A percentile compares a stretch with the other conserved stretches of the same genome.
phyloP scores from a whole-genome alignment of 495 filamentous ascomycete genomes.

The Xylaria nigripes region DNA sequence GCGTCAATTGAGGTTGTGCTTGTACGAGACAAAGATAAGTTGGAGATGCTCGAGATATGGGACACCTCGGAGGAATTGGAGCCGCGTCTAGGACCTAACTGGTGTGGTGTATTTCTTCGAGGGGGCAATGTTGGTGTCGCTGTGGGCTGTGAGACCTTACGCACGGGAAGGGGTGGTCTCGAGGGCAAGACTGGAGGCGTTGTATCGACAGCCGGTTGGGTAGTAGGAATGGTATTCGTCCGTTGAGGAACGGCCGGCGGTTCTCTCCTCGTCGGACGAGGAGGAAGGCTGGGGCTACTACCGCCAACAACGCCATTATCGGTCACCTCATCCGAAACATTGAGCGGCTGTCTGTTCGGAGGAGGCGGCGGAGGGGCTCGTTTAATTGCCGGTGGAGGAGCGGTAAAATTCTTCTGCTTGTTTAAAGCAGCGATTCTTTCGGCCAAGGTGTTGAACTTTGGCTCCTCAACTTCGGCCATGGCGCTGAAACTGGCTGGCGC shows the following conservation, averaged over 20 bases:
- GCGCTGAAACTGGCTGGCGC: neutral
- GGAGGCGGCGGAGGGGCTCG: constrained; percentile 42
- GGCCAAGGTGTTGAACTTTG: constrained; percentile 44
- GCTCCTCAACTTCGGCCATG: constrained; percentile 49
- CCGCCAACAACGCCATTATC: constrained; percentile 18
- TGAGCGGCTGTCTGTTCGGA: constrained; percentile 18
- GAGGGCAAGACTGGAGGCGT: constrained; percentile 16
- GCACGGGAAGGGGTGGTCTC: constrained; percentile 33
- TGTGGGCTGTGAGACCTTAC: constrained; percentile 26
- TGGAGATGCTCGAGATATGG: constrained; percentile 36
- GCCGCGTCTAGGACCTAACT: constrained; percentile 28
- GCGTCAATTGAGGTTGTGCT: constrained; percentile 26
- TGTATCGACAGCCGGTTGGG: constrained; percentile 9
- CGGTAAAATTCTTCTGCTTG: constrained; percentile 41
- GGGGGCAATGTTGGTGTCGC: constrained; percentile 35
- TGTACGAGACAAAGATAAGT: constrained; percentile 30
- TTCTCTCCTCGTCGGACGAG: constrained; percentile 17
- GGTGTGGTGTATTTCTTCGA: constrained; percentile 28
- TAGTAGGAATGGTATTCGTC: constrained; percentile 18
- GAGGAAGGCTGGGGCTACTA: constrained; percentile 32
- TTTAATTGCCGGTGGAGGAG: constrained; percentile 30
- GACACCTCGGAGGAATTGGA: constrained; percentile 42
- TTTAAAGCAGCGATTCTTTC: constrained; percentile 51
- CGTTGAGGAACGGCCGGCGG: constrained; percentile 35
- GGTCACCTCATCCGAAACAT: constrained; percentile 15